These are phyloP conservation scores for Styphnolobium japonicum DNA, from an alignment of 306 rosid species.

Conservation along the genomic window DNA sequence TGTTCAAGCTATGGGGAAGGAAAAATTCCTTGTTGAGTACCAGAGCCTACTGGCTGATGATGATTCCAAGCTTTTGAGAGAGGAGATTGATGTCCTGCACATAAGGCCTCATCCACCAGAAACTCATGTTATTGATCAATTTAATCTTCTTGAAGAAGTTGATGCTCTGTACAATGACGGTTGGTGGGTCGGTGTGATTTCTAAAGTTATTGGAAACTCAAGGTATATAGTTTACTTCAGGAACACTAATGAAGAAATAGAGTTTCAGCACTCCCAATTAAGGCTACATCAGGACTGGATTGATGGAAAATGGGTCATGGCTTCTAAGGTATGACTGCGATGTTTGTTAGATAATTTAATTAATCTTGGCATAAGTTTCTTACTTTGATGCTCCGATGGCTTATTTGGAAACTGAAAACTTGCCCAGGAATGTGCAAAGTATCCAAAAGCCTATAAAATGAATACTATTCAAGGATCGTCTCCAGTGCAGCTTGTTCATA, in stretches of 20 bases:
- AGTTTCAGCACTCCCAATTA: slow-evolving; percentile 43
- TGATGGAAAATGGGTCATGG: slow-evolving; percentile 51
- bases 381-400: not conserved
- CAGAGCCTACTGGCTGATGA: slow-evolving; percentile 47
- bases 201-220: slow-evolving; percentile 40
- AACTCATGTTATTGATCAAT: slow-evolving; percentile 22
- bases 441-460: not conserved
- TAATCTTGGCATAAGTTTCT: not conserved
- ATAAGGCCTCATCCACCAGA: slow-evolving; percentile 62
- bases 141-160: slow-evolving; percentile 43
- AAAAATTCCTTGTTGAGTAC: slow-evolving; percentile 42
- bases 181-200: slow-evolving; percentile 76
- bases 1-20: slow-evolving; percentile 29
- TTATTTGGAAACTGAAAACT: not conserved
- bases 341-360: not conserved
- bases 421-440: not conserved
- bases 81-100: slow-evolving; percentile 45
- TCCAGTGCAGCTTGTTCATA: not conserved
- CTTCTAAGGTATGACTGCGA: slow-evolving; percentile 51
- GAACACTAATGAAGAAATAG: slow-evolving; percentile 35
- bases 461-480: not conserved
- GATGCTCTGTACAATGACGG: slow-evolving; percentile 63
- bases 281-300: slow-evolving; percentile 66
- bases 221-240: slow-evolving; percentile 56
- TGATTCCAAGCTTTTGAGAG: slow-evolving; percentile 38